These are phyloP conservation scores for Apiotrichum laibachii DNA, from an alignment of 1,284 basidiomycete species.

Conservation along the genomic window DNA sequence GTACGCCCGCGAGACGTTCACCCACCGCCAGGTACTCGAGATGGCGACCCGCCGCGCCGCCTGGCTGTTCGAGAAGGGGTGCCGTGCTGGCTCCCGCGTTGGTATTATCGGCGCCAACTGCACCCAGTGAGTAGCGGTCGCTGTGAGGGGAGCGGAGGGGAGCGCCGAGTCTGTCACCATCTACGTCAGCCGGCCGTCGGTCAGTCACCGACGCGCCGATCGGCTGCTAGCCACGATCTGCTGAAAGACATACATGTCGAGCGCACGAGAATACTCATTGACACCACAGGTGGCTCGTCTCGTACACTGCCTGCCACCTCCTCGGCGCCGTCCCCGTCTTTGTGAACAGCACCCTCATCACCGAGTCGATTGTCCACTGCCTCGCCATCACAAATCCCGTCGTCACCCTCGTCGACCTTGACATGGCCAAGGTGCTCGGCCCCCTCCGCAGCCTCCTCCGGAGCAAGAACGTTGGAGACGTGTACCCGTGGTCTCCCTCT, in stretches of 20 bases:
- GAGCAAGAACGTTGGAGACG: neutral
- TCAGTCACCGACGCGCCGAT: too few relatives aligned
- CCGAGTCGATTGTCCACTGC: conserved; percentile 29
- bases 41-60: conserved; percentile 22
- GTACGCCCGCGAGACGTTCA: conserved; percentile 21
- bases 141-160: too few relatives aligned
- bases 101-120: conserved; percentile 36
- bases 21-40: conserved; percentile 30
- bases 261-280: neutral
- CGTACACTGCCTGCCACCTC: conserved; percentile 37
- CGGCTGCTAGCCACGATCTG: too few relatives aligned
- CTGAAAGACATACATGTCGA: too few relatives aligned
- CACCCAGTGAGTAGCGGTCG: conserved; percentile 25
- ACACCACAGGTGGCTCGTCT: conserved; percentile 1
- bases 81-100: conserved; percentile 31
- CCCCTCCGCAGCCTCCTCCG: neutral
- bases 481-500: neutral
- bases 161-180: too few relatives aligned
- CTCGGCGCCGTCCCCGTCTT: conserved; percentile 38
- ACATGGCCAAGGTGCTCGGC: conserved; percentile 26
- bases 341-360: conserved; percentile 31
- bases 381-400: conserved; percentile 23
- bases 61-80: conserved; percentile 31
- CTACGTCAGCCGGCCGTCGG: too few relatives aligned
- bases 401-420: conserved; percentile 31